Evolutionary conservation across 257 asterid species (phyloP).

Genomic region (Pogostemon cablin): DNA sequence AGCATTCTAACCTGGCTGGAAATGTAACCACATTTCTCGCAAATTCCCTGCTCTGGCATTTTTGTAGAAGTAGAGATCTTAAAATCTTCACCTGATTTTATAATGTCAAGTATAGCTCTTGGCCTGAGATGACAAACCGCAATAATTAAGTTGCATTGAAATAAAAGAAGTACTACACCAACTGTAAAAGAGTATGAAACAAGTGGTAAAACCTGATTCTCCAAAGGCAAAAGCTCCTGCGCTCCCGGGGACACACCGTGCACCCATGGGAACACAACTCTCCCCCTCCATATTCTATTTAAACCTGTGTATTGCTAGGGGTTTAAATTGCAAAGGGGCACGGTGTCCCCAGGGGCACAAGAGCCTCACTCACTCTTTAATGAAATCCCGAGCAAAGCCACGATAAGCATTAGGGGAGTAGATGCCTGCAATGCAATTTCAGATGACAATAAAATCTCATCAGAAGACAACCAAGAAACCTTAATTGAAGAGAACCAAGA

Average conservation of each 20-base stretch:
- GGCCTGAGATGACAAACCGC: slow-evolving; percentile 55
- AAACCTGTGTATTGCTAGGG: too few relatives aligned
- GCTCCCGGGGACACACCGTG: too few relatives aligned
- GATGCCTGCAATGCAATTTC: slow-evolving; percentile 55
- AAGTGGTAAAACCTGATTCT: slow-evolving; percentile 65
- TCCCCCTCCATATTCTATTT: too few relatives aligned
- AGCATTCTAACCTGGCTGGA: slow-evolving; percentile 82
- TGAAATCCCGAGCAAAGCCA: slow-evolving; percentile 97
- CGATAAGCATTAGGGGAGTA: slow-evolving; percentile 99
- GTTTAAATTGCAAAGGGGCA: too few relatives aligned
- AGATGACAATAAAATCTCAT: neutral
- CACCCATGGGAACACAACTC: too few relatives aligned
- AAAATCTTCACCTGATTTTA: slow-evolving; percentile 93
- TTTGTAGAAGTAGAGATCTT: slow-evolving; percentile 84
- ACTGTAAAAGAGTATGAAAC: neutral
- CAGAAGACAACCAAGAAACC: neutral
- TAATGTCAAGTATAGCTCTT: slow-evolving; percentile 89
- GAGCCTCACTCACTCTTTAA: slow-evolving; percentile 37
- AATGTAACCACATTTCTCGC: slow-evolving; percentile 93
- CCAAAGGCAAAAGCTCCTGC: slow-evolving; percentile 32
- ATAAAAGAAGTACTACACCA: neutral
- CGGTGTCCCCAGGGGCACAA: too few relatives aligned
- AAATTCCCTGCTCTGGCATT: slow-evolving; percentile 97
- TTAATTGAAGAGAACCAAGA: slow-evolving; percentile 2
- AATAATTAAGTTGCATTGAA: neutral